These are phyloP conservation scores for Porphyrellus cyaneotinctus DNA, from an alignment of 768 basidiomycete genomes.

Conservation along the genomic window DNA sequence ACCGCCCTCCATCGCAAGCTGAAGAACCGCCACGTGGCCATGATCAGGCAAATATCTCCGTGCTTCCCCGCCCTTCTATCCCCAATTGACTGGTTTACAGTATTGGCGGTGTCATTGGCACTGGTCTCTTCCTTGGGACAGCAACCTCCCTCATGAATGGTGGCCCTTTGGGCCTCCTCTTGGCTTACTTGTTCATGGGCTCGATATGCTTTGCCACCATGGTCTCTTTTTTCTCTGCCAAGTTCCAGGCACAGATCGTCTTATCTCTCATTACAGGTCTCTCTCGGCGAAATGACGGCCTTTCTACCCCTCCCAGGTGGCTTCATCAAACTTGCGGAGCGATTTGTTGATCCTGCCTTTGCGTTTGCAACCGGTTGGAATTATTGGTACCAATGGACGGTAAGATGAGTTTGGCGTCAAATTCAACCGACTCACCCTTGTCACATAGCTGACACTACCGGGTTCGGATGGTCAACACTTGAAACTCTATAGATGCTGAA, in stretches of 20 bases:
- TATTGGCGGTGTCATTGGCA: conserved; percentile 1
- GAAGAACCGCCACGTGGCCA: conserved; percentile 1
- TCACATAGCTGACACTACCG: background rate
- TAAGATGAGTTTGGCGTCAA: background rate
- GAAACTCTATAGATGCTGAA: background rate
- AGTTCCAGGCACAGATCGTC: background rate
- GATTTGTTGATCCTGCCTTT: conserved; percentile 3
- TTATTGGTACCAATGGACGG: conserved; percentile 3
- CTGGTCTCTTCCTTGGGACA: conserved; percentile 1
- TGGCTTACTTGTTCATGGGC: background rate
- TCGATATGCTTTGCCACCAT: conserved; percentile 1
- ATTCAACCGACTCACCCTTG: background rate
- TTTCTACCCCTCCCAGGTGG: conserved; percentile 2
- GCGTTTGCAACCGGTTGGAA: conserved; percentile 5
- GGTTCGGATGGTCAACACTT: background rate
- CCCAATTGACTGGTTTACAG: background rate
- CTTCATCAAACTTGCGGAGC: conserved; percentile 4
- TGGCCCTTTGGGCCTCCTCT: conserved; percentile 1
- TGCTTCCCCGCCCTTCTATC: background rate
- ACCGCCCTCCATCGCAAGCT: background rate
- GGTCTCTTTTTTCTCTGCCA: background rate
- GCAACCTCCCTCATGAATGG: background rate
- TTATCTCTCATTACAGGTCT: background rate
- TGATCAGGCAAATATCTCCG: background rate
- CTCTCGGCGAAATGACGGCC: conserved; percentile 2